Evolutionary conservation across 352 stramenopile species (phyloP), one percentile per base, ranked within the genome.

Genomic region (Phytophthora brassicae): DNA sequence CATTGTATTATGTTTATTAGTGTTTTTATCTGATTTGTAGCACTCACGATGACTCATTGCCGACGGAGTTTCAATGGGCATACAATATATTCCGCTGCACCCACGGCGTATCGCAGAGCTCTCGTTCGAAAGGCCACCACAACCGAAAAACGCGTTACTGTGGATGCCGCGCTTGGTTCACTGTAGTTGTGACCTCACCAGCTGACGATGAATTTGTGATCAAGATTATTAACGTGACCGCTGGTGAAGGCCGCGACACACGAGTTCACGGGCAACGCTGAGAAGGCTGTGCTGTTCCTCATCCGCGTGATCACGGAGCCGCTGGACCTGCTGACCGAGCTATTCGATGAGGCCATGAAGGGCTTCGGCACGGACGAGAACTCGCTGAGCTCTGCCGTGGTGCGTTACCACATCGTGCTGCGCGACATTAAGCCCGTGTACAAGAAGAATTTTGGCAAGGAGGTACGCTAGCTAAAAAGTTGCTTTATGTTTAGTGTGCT

Each of bases 261-360:
- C 51, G 83, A 92, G 71, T 92, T 92, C 59, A 38, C 44, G 17
- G 76, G 80, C 9, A 69, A 90, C 47, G 59, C 76, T 9, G 64
- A 92, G 70, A 73, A 86, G 42, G 77, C 80, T 3, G 53, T 89
- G 23, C 59, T 89, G 39, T 89, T 88, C 63, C 67, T 87, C 8
- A 74, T 88, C 36, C 78, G 79, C 60, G 81, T 88, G 78, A 65
- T 84, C 50, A 60, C 81, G 22, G 75, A 89, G 67, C 82, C 82
- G 33, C 69, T 89, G 20, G 70, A 86, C 31, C 53, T 86, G 52
- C 66, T 89, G 43, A 69, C 79, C 0, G 80, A 88, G 68, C 70
- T 83, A 45, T 89, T 92, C 49, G 82, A 92, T 66, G 61, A 65
- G 49, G 69, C 80, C 31, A 86, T 89, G 76, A 89, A 89, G 70